A percentile compares a stretch with the other conserved stretches of the same genome.
phyloP scores from a whole-genome alignment of 148 eudicot species.

The Selenicereus undatus region DNA sequence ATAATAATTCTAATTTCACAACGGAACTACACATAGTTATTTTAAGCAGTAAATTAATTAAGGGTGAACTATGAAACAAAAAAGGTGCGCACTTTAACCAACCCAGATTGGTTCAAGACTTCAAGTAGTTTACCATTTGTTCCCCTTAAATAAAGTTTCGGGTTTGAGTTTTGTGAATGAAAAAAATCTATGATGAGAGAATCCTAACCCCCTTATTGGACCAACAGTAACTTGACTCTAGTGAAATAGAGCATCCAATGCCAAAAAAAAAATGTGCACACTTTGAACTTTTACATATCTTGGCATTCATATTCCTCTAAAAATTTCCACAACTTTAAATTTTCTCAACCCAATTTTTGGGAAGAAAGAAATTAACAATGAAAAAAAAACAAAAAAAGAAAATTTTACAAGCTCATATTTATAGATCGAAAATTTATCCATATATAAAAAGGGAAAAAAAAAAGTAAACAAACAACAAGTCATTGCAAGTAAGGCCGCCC shows the following conservation, averaged over 20 bases:
- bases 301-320: constrained; percentile 19
- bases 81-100: neutral
- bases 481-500: neutral
- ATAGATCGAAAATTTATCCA: constrained; percentile 19
- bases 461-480: constrained; percentile 13
- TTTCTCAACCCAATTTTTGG: constrained; percentile 24
- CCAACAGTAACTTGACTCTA: no score
- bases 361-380: neutral
- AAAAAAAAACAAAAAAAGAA: constrained; percentile 4
- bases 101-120: no score
- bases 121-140: no score
- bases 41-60: no score
- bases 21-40: no score
- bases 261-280: neutral
- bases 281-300: neutral
- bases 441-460: constrained; percentile 8
- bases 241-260: no score
- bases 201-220: no score
- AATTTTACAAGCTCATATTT: constrained; percentile 19
- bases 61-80: no score
- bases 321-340: constrained; percentile 18
- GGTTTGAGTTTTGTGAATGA: no score
- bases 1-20: no score
- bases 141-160: no score
- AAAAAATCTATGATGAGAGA: no score